Conservation (phyloP, 202 grass and related monocot species). For the Schoenoplectus tabernaemontani region DNA sequence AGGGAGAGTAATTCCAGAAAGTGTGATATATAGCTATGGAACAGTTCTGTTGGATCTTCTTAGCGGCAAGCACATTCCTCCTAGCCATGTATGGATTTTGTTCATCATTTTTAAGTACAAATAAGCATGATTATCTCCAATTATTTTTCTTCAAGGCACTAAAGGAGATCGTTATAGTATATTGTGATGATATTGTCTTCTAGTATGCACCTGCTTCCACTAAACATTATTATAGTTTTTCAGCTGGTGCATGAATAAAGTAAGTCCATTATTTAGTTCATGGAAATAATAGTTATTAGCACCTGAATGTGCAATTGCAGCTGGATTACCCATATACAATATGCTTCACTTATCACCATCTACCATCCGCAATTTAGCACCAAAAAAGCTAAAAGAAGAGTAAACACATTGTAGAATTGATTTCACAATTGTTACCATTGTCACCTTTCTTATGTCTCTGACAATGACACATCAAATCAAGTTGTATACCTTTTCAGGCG, state of each 20-base stretch:
- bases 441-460: not conserved
- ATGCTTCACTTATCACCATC: not conserved
- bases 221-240: not conserved
- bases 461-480: not conserved
- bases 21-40: slow-evolving; percentile 99
- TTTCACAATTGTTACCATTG: not conserved
- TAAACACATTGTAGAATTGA: not conserved
- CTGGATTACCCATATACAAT: not conserved
- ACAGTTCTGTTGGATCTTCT: slow-evolving; percentile 98
- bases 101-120: slow-evolving; percentile 28
- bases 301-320: slow-evolving; percentile 8
- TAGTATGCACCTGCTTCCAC: not conserved
- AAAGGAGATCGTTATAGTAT: too few relatives aligned
- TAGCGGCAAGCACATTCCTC: slow-evolving; percentile 99
- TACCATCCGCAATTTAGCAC: not conserved
- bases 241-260: slow-evolving; percentile 9
- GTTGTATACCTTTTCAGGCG: slow-evolving; percentile 46
- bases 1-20: slow-evolving; percentile 95
- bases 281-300: not conserved
- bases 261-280: slow-evolving; percentile 3
- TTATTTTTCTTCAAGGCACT: not conserved
- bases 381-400: not conserved
- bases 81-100: slow-evolving; percentile 77
- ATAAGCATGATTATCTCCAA: slow-evolving; percentile 7
- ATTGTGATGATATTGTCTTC: not conserved